Evolutionary conservation across 441 rosid species (phyloP), one percentile per base, ranked within the genome.

Genomic region (Geranium incanum): DNA sequence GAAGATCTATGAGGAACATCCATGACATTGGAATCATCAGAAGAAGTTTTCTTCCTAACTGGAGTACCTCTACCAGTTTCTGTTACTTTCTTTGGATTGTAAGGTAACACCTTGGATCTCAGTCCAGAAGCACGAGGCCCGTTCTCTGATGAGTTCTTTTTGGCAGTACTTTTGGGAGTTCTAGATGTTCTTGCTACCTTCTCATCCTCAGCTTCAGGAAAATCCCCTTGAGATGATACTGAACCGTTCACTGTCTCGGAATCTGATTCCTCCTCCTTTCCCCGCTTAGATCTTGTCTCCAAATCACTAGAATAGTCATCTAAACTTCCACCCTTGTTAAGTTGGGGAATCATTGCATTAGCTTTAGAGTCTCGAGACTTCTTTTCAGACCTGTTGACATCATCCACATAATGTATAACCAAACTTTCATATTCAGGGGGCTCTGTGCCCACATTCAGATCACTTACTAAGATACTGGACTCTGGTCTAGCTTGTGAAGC

Each of bases 181-280:
- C 71, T 66, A 8, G 77, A 66, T 73, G 75, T 74, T 37, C 73
- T 78, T 38, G 82, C 88, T 72, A 70, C 76, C 72, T 75, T 89
- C 83, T 86, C 89, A 70, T 86, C 92, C 70, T 89, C 92, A 39
- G 68, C 72, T 13, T 78, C 70, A 45, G 77, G 78, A 3, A 82
- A 72, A 76, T 89, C 93, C 39, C 86, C 89, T 43, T 84, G 91
- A 72, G 92, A 90, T 66, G 93, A 89, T 45, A 81, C 77, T 12
- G 91, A 87, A 82, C 84, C 90, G 75, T 80, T 81, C 19, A 70
- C 68, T 5, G 86, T 81, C 59, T 88, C 89, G 8, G 88, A 38
- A 71, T 85, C 89, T 36, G 89, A 84, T 52, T 75, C 86, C n/a
- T 76, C 87, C 78, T 79, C 87, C 79, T 80, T 86, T 23, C 79